Evolutionary conservation across 306 rosid species (phyloP).

Genomic region (Dalbergia oliveri): DNA sequence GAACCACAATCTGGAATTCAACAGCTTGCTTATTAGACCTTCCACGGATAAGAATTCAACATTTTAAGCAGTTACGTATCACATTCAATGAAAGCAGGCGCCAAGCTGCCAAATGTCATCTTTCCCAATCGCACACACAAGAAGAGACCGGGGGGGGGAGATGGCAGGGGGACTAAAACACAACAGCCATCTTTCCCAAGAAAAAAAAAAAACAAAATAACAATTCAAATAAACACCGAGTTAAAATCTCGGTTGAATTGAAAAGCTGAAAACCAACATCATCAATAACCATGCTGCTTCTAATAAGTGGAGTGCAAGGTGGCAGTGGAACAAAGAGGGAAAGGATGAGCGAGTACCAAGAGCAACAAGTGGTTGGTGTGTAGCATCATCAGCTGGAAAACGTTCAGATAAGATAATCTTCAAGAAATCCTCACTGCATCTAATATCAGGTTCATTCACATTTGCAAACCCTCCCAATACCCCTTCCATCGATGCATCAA

Average conservation of each 20-base stretch:
- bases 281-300: not conserved
- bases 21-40: conserved; percentile 31
- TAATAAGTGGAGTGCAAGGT: not conserved
- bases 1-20: conserved; percentile 90
- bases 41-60: conserved; percentile 14
- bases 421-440: conserved; percentile 82
- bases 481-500: conserved; percentile 88
- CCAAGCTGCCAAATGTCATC: conserved; percentile 4
- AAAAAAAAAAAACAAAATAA: not conserved
- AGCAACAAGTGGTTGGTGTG: conserved; percentile 68
- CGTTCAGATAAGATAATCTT: conserved; percentile 66
- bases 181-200: conserved; percentile 3
- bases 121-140: not conserved
- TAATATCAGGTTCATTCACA: conserved; percentile 75
- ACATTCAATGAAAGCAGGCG: conserved; percentile 1
- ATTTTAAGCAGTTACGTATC: not conserved
- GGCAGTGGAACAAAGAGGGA: not conserved
- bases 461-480: conserved; percentile 86
- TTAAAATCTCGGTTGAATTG: not conserved
- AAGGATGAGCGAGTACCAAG: conserved; percentile 63
- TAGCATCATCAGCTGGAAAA: conserved; percentile 54
- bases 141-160: not conserved
- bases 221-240: not conserved
- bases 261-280: conserved; percentile 26
- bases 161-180: not conserved